These are phyloP conservation scores for Aspergillus puulaauensis DNA, from an alignment of 2,329 filamentous ascomycete species.

Conservation along the genomic window DNA sequence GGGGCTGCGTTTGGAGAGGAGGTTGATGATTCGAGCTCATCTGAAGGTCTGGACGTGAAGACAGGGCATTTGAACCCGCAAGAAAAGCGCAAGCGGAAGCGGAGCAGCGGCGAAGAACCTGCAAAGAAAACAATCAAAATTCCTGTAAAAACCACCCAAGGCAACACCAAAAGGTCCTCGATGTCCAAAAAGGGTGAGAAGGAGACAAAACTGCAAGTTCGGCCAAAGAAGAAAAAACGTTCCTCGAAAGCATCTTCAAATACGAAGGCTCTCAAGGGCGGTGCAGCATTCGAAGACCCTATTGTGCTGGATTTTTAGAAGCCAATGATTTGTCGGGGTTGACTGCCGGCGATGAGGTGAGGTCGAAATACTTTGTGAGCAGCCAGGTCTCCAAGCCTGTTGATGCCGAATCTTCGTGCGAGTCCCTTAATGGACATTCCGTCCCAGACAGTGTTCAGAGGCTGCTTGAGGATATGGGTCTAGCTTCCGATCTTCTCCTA, in stretches of 20 bases:
- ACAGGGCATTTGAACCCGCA: not conserved
- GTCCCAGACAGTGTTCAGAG: conserved; percentile 16
- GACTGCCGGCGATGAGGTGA: conserved; percentile 41
- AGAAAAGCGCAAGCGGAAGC: not conserved
- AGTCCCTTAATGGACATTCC: not conserved
- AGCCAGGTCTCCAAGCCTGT: not conserved
- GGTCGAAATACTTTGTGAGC: conserved; percentile 35
- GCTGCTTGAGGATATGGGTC: conserved; percentile 15
- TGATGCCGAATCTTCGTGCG: not conserved
- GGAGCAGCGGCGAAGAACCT: not conserved
- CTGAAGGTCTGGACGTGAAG: not conserved
- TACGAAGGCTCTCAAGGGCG: not conserved
- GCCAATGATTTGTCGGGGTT: conserved; percentile 40
- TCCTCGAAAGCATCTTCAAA: not conserved
- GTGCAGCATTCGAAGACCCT: not conserved
- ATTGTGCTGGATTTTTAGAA: conserved; percentile 36
- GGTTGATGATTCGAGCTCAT: conserved; percentile 13
- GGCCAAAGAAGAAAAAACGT: not conserved
- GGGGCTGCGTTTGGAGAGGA: conserved; percentile 23
- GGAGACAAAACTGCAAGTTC: not conserved
- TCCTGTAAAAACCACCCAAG: too few species aligned
- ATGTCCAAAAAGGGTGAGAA: not conserved
- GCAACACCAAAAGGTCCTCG: not conserved
- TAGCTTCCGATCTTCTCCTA: conserved; percentile 22
- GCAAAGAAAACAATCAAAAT: not conserved